A percentile compares a stretch with the other conserved stretches of the same genome.
phyloP scores from a whole-genome alignment of 2,329 filamentous ascomycete species.

The Bipolaris zeicola region DNA sequence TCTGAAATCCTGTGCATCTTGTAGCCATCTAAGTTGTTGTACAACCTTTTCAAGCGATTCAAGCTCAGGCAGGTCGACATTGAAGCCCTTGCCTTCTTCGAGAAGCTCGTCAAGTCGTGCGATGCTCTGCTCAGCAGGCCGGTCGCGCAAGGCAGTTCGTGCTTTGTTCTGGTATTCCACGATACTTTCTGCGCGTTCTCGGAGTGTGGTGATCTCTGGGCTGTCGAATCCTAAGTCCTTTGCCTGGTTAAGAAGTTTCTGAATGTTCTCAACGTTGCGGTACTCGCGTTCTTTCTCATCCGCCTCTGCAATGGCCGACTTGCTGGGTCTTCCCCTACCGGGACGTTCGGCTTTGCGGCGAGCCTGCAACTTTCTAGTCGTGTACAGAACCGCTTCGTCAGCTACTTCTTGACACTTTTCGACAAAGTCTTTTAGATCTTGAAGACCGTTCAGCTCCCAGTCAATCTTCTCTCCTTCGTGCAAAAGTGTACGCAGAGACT shows the following conservation, averaged over 20 bases:
- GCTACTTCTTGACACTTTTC: slow-evolving; percentile 98
- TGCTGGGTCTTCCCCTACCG: slow-evolving; percentile 75
- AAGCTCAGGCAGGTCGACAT: slow-evolving; percentile 88
- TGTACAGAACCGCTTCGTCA: slow-evolving; percentile 94
- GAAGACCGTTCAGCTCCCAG: slow-evolving; percentile 81
- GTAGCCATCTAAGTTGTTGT: slow-evolving; percentile 87
- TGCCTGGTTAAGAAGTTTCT: slow-evolving; percentile 80
- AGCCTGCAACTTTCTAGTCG: slow-evolving; percentile 95
- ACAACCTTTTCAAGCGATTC: slow-evolving; percentile 80
- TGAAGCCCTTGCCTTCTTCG: slow-evolving; percentile 87
- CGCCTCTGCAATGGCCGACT: slow-evolving; percentile 67
- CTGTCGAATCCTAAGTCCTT: slow-evolving; percentile 91
- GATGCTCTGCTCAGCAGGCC: slow-evolving; percentile 55
- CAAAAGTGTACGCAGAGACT: slow-evolving; percentile 80
- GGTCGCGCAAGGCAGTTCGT: slow-evolving; percentile 69
- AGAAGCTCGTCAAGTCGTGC: slow-evolving; percentile 86
- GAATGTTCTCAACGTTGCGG: slow-evolving; percentile 87
- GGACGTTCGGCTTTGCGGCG: slow-evolving; percentile 91
- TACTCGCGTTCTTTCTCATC: slow-evolving; percentile 84
- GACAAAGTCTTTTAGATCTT: slow-evolving; percentile 84
- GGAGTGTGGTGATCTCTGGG: slow-evolving; percentile 83
- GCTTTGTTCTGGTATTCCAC: slow-evolving; percentile 82
- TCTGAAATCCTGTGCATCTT: slow-evolving; percentile 70
- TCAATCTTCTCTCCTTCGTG: slow-evolving; percentile 96
- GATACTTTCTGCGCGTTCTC: slow-evolving; percentile 84